Base-by-base conservation (phyloP, 192 early-diverging fungal genomes). In the Tieghemiomyces parasiticus region DNA sequence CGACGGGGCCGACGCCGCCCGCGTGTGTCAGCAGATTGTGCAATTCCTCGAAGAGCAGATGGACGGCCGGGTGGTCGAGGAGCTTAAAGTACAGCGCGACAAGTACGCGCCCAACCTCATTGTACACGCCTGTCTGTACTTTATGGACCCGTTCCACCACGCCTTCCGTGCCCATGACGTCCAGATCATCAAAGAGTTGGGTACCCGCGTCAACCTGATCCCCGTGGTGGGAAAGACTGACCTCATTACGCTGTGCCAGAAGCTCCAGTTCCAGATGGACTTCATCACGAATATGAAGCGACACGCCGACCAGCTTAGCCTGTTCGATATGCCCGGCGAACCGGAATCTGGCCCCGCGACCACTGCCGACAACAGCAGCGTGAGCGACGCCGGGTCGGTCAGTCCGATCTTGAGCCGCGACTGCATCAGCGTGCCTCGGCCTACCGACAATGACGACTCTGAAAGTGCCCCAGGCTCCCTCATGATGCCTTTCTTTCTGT, bases 201-300 rank as follows among this genome's bases (percentile, higher is more conserved):
- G 90, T 46, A 81, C 84, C 14, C 82, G 90, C 53, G 92, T 95
- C 47, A 97, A 97, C 65, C 70, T 97, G 56, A 90, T 97, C 32
- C 95, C 95, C 0, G 81, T 97, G 20, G 86, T 97, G 67, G 89
- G 92, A 29, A 91, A 93, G 53, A 82, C 92, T 9, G 95, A 97
- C 61, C 93, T 92, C 14, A 62, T 97, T 48, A 92, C 95, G 22
- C 83, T 82, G 30, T 78, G 72, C 14, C 90, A 93, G 66, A 70
- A 95, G 35, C 81, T 84, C 64, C 70, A 78, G 35, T 93, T 95
- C 77, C 95, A 97, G 76, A 78, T 72, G 68, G 82, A 78, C 25
- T 81, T 91, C 47, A 65, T 91, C 60, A 76, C 79, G 35, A 85
- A 86, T 59, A 89, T 91, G 66, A 75, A 78, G 56, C 79, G 68